Evolutionary conservation across 2,329 filamentous ascomycete genomes (phyloP), one percentile per base, ranked within the genome.

Genomic region (Arthrobotrys sphaeroides): DNA sequence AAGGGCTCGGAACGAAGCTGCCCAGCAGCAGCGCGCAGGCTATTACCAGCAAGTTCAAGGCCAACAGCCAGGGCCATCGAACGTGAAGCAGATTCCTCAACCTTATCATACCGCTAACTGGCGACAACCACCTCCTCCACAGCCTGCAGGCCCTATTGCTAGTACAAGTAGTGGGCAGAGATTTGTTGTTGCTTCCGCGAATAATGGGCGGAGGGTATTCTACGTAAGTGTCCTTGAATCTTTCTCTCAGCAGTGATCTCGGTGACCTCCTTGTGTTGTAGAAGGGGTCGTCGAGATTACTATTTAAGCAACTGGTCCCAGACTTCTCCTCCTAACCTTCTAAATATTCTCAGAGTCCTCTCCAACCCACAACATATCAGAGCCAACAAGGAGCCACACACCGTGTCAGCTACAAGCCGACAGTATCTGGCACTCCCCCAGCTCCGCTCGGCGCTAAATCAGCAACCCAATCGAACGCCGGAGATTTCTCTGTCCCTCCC

Each of bases 131-230:
- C 53, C 70, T 5, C 51, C 70, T 4, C 33, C 69, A 22, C 70
- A 74, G 16, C 55, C 70, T 16, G 38, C 70, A 2, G 70, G 70
- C 3, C 70, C 70, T 9, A 74, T 74, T 22, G 70, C 70, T 4
- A 74, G 70, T 43, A 74, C 70, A 3, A 74, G 70, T 40, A 74
- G 55, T 12, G 70, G 70, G 5, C 70, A 74, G 20, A 67, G 60
- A 33, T 74, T 74, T 62, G 70, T 74, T 12, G 64, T 74, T 12
- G 70, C 70, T 12, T 74, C 70, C 16, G 62, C 62, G 7, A 74
- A 74, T 22, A 59, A 59, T 26, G 70, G 70, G 7, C 51, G 55
- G 40, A 68, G 64, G 67, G 69, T 73, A n/a, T 73, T 73, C 69
- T 73, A 73, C 20, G 69, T 73, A 51, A 43, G 69, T 61, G 16